Evolutionary conservation across 164 flowering plant species (phyloP).

Genomic region (Hamamelis virginiana): DNA sequence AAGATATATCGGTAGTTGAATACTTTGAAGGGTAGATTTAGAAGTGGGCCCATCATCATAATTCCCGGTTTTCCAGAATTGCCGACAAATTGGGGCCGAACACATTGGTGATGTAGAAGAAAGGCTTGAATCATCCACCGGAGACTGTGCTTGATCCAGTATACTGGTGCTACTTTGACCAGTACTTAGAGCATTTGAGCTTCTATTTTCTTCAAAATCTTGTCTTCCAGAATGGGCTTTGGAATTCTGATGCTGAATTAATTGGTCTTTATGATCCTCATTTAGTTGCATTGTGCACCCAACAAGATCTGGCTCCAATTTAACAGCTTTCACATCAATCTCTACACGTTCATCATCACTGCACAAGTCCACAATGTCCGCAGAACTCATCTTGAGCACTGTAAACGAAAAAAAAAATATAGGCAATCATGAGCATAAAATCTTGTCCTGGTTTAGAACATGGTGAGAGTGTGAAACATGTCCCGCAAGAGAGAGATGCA

Average conservation of each 20-base stretch:
- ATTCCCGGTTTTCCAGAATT: constrained; percentile 93
- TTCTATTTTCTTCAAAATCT: constrained; percentile 37
- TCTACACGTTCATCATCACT: constrained; percentile 45
- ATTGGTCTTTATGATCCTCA: constrained; percentile 3
- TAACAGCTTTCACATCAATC: constrained; percentile 30
- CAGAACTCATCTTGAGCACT: constrained; percentile 40
- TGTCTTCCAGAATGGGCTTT: constrained; percentile 22
- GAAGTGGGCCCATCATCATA: constrained; percentile 43
- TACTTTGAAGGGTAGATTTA: constrained; percentile 46
- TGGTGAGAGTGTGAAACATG: no score
- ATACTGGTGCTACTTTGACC: constrained; percentile 40
- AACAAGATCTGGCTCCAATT: constrained; percentile 31
- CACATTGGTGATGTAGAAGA: constrained; percentile 44
- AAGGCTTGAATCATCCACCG: constrained; percentile 40
- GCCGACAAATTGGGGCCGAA: constrained; percentile 72
- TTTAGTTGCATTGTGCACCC: constrained; percentile 2
- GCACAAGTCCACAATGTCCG: constrained; percentile 38
- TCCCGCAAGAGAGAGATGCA: no score
- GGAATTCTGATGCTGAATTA: constrained; percentile 18
- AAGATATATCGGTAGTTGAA: neutral
- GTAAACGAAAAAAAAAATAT: constrained; percentile 4
- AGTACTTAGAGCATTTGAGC: constrained; percentile 33
- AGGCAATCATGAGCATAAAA: no score
- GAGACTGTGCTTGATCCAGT: constrained; percentile 42
- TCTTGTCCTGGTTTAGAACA: no score